These are phyloP conservation scores for Passalora sequoiae DNA, from an alignment of 2,329 filamentous ascomycete species.

Conservation along the genomic window DNA sequence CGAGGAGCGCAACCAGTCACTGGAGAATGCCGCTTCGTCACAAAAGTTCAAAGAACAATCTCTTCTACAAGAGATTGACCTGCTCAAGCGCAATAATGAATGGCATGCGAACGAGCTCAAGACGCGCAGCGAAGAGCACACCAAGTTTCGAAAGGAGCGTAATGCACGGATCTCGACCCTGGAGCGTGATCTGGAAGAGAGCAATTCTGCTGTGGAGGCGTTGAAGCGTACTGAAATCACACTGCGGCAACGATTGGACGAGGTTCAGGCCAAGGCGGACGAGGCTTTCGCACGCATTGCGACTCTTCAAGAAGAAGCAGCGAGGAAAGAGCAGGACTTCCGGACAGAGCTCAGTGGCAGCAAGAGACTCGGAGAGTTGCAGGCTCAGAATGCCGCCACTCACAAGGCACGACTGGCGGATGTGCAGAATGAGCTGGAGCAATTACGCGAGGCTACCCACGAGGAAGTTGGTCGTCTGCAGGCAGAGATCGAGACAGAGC, in stretches of 20 bases:
- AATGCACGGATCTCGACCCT: conserved; percentile 81
- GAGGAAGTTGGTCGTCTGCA: conserved; percentile 49
- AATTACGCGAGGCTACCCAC: conserved; percentile 62
- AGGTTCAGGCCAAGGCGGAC: conserved; percentile 80
- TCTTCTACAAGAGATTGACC: conserved; percentile 81
- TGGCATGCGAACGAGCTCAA: conserved; percentile 91
- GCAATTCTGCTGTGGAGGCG: conserved; percentile 68
- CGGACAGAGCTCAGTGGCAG: conserved; percentile 78
- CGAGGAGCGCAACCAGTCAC: conserved; percentile 77
- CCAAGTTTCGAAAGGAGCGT: conserved; percentile 93
- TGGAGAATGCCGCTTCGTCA: conserved; percentile 71
- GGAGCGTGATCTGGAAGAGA: conserved; percentile 82
- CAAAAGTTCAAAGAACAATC: conserved; percentile 88
- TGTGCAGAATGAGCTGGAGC: conserved; percentile 59
- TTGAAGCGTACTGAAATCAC: conserved; percentile 74
- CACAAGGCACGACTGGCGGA: conserved; percentile 66
- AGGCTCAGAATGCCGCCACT: conserved; percentile 68
- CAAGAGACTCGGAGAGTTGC: conserved; percentile 74
- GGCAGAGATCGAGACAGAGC: conserved; percentile 48
- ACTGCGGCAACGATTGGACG: conserved; percentile 73
- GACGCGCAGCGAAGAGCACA: conserved; percentile 77
- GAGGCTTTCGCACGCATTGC: conserved; percentile 77
- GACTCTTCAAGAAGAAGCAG: conserved; percentile 75
- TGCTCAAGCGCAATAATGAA: conserved; percentile 83
- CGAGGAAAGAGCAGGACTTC: conserved; percentile 79